Base-by-base conservation (phyloP, 345 rosid species). In the Euphorbia pulcherrima region DNA sequence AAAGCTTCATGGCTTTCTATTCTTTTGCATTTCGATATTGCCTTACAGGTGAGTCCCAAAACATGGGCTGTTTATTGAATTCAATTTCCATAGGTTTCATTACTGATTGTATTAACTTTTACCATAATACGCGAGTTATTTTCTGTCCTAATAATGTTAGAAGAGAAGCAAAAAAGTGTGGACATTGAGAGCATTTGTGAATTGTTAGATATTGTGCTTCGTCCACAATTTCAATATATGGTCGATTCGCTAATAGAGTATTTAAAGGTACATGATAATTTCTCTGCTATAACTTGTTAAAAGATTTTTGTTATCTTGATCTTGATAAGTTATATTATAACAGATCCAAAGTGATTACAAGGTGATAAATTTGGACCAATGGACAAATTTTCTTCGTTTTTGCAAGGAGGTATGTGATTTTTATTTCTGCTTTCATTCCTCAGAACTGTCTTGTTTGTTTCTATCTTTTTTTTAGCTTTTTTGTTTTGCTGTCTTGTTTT, bases 361-460 rank as follows among this genome's bases (percentile, higher is more conserved):
- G 84, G 99, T 89, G 65, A 81, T 94, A 78, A 94, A 91, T 83
- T 75, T 81, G 91, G 99, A 94, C 57, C 99, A 94, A 75, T 94
- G 99, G 99, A 85, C 82, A 86, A 87, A 90, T 35, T 79, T 89
- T 75, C 86, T 77, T 66, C 85, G 97, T 71, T 94, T 94, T 78
- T 94, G 90, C 79, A 86, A 89, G 24, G 95, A 94, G 92, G 99
- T 94, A 75, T 20, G 21, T 5, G 11, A 41, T 55, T 37, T n/a
- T n/a, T n/a, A 40, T 39, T 18, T 67, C 39, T 10, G 39, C 52
- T 54, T 20, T 65, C 29, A 51, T 51, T 48, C 57, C 29, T 48
- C 21, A 28, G 68, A 28, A 28, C 1, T 18, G 20, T 64, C 10
- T 48, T 13, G 27, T 8, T 37, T 39, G 24, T 64, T 64, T 8